Evolutionary conservation across 768 basidiomycete species (phyloP).

Genomic region (Lentinula raphanica): DNA sequence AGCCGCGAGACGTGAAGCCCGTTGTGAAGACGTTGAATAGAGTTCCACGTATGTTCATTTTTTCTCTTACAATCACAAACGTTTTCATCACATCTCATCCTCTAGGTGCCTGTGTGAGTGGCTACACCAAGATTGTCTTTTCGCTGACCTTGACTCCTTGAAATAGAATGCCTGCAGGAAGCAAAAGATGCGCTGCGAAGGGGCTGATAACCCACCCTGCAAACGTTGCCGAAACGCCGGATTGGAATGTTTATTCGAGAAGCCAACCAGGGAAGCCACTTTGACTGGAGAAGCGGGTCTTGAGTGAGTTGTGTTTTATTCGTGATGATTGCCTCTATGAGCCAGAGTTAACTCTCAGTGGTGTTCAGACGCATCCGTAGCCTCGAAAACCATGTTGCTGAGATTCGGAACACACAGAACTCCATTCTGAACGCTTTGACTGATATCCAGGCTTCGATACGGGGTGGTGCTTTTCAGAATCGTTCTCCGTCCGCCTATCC

Average conservation of each 20-base stretch:
- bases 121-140: background rate
- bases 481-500: conserved; percentile 65
- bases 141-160: conserved; percentile 13
- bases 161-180: conserved; percentile 87
- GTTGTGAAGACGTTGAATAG: conserved; percentile 74
- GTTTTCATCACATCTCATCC: conserved; percentile 11
- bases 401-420: conserved; percentile 67
- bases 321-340: background rate
- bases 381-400: conserved; percentile 81
- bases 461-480: conserved; percentile 43
- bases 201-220: conserved; percentile 96
- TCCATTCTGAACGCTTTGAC: conserved; percentile 75
- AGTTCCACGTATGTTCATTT: conserved; percentile 67
- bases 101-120: conserved; percentile 75
- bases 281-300: conserved; percentile 85
- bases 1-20: conserved; percentile 64
- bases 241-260: conserved; percentile 92
- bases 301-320: conserved; percentile 59
- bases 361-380: conserved; percentile 79
- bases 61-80: conserved; percentile 9
- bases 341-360: background rate
- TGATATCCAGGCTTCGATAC: conserved; percentile 76
- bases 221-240: conserved; percentile 86
- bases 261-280: conserved; percentile 82
- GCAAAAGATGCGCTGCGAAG: conserved; percentile 97